Conservation (phyloP, 108 stramenopile species). For the Nitzschia sp. region DNA sequence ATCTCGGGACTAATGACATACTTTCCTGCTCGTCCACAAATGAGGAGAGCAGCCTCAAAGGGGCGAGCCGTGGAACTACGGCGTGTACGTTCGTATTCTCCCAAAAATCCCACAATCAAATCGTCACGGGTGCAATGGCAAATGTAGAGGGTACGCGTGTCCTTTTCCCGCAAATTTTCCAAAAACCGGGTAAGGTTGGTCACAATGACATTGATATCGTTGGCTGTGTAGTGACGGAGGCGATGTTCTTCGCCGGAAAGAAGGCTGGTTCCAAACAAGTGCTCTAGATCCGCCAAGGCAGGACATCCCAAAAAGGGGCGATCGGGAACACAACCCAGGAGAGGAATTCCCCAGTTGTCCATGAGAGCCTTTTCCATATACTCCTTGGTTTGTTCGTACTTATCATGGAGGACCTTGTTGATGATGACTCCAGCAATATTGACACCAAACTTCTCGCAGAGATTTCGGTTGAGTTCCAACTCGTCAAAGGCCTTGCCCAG, state of each 20-base stretch:
- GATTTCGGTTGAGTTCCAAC: constrained; percentile 86
- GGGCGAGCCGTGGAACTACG: constrained; percentile 21
- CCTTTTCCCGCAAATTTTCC: constrained; percentile 78
- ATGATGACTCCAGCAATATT: constrained; percentile 89
- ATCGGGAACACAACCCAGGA: constrained; percentile 92
- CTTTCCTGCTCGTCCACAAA: constrained; percentile 76
- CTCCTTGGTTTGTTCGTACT: constrained; percentile 84
- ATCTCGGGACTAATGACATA: constrained; percentile 64
- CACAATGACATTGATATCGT: constrained; percentile 87
- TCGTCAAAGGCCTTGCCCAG: constrained; percentile 93
- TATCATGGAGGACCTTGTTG: constrained; percentile 94
- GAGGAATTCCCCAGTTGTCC: constrained; percentile 84
- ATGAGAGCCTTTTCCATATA: constrained; percentile 76
- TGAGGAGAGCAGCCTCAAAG: constrained; percentile 79
- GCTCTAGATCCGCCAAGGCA: constrained; percentile 88
- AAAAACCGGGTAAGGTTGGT: constrained; percentile 84
- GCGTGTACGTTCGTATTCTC: constrained; percentile 68
- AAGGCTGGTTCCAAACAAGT: constrained; percentile 68
- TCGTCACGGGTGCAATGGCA: constrained; percentile 91
- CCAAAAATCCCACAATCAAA: constrained; percentile 89
- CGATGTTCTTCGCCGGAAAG: constrained; percentile 73
- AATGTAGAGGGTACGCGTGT: constrained; percentile 82
- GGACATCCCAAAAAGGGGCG: constrained; percentile 89
- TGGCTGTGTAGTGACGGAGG: constrained; percentile 79
- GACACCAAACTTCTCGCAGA: constrained; percentile 86